Evolutionary conservation across 495 filamentous ascomycete genomes (phyloP), one percentile per base, ranked within the genome.

Genomic region (Mytilinidion resinicola): DNA sequence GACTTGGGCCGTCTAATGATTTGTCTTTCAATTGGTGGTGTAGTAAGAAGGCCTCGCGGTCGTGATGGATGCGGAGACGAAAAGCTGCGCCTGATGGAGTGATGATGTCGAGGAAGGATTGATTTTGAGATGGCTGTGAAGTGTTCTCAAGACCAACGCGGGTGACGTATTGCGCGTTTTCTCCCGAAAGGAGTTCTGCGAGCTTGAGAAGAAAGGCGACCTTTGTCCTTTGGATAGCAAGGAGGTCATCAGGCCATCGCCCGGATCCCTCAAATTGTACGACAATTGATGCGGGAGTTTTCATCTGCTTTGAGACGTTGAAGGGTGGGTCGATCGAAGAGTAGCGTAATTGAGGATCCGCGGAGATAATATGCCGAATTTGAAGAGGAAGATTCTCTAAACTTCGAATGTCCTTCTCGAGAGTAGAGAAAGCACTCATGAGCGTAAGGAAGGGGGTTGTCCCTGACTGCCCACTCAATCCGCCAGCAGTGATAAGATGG

Each of bases 261-360:
- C 82, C 83, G 4, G 95, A 97, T 35, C 87, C 89, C 74, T 98
- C 93, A 64, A 98, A 96, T 61, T 92, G 91, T 21, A 98, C 77
- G 37, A 88, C 77, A 51, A 91, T 76, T 55, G 92, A 84, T 42
- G 82, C 80, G 3, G 82, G 79, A 25, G 67, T 65, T 12, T 69
- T 62, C 35, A 80, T 65, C 15, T 67, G 60, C n/a, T 60, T 56
- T 15, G 56, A 57, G 39, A 67, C 59, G 51, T 66, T 69, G 17
- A 67, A 57, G 1, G 63, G 39, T 9, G 82, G 84, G 30, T 74
- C 74, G 52, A 87, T 70, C 0, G 88, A 87, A 4, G 90, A 74
- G 62, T 86, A 91, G 47, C 92, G 83, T 9, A 96, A 75, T 51
- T 85, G 79, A 10, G 90, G 69, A 57, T 83, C 83, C 11, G 85